Base-by-base conservation (phyloP, 495 filamentous ascomycete genomes). In the Neurospora sp. region DNA sequence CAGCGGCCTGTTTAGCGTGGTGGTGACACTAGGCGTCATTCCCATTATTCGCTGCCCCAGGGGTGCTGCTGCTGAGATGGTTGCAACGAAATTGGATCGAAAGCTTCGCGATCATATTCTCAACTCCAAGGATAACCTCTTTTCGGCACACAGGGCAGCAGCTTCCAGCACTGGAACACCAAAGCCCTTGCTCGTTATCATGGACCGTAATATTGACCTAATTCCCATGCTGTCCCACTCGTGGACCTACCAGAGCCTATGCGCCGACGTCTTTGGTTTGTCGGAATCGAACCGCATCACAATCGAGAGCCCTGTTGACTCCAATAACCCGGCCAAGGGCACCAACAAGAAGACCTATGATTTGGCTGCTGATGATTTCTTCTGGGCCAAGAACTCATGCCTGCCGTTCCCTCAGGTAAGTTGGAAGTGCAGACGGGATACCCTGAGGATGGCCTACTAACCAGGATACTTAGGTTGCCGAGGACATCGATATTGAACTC, bases 141-240 rank as follows among this genome's bases (percentile, higher is more conserved):
- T 98, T 81, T 88, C 91, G 3, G 79, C 86, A 31, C 81, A 82
- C 70, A 72, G 84, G 22, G 76, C 83, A 1, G 72, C 78, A 27
- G 82, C 81, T 18, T 82, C 83, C 9, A 74, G 83, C 20, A 81
- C 84, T 18, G 78, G 76, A 42, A 89, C 92, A 2, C 87, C 91
- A 2, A 88, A 94, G 39, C 94, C 94, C 0, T 93, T 97, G 0
- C 87, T 98, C 70, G 87, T 98, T 72, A 90, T 98, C 69, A 90
- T 97, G 61, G 96, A 98, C 82, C 91, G 96, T 73, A 98, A 96
- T 74, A 90, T 99, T 31, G 96, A 99, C 81, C 81, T 98, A 42
- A 93, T 97, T 72, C 94, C 96, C n/a, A 98, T 98, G 96, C 87
- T 98, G 1, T 97, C 94, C 31, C 96, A 99, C 82, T 97, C 94